A percentile compares a stretch with the other conserved stretches of the same genome.
Conservation (phyloP, 1,139 yeast species). For the Debaryomycetaceae sp. region DNA sequence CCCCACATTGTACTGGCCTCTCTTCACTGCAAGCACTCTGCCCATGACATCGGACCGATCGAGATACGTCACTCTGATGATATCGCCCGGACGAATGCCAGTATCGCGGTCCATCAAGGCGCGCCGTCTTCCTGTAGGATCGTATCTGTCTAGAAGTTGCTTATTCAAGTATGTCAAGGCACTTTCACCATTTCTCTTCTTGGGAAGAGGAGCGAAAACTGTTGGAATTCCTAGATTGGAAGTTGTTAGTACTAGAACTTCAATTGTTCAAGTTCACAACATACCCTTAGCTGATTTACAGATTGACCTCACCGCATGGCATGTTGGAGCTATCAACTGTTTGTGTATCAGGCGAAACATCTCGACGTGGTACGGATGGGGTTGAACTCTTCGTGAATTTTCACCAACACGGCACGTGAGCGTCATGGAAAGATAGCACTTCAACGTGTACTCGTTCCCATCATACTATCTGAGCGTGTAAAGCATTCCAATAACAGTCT, state of each 20-base stretch:
- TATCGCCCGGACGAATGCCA: slow-evolving; percentile 72
- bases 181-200: slow-evolving; percentile 38
- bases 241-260: slow-evolving; percentile 8
- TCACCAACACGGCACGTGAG: too few species aligned
- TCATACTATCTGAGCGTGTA: too few species aligned
- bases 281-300: not conserved
- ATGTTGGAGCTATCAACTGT: too few species aligned
- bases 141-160: slow-evolving; percentile 46
- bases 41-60: slow-evolving; percentile 68
- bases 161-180: slow-evolving; percentile 38
- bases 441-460: too few species aligned
- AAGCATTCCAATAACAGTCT: too few species aligned
- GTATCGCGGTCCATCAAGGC: slow-evolving; percentile 39
- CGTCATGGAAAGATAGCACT: too few species aligned
- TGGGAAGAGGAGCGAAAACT: slow-evolving; percentile 45
- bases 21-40: slow-evolving; percentile 63
- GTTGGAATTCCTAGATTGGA: too few species aligned
- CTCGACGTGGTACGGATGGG: too few species aligned
- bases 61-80: slow-evolving; percentile 63
- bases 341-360: too few species aligned
- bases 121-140: slow-evolving; percentile 65
- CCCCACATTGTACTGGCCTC: slow-evolving; percentile 49
- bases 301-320: not conserved
- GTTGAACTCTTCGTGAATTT: too few species aligned
- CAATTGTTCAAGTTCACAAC: too few species aligned